Base-by-base conservation (phyloP, 148 eudicot species). In the Linanthus parryae region DNA sequence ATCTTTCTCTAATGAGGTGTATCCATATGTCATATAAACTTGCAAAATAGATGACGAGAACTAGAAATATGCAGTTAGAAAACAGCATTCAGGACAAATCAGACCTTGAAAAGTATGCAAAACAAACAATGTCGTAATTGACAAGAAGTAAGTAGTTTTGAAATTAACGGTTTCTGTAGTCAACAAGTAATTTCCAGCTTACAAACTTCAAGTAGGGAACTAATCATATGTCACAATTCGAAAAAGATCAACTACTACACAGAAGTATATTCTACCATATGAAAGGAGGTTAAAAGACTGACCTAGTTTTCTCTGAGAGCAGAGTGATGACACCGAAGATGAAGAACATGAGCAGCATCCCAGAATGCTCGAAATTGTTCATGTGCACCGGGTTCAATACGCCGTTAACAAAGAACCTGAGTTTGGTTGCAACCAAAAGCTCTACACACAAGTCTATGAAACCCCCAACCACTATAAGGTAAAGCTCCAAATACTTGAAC, bases 281-380 rank as follows among this genome's bases (percentile, higher is more conserved):
- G 20, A 8, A 14, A 24, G 14, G 18, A 17, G 35, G 22, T 15
- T 40, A n/a, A 36, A 49, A 39, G 30, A 76, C 83, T 41, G 34
- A 90, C 97, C 94, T 84, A 48, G 96, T 84, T 58, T 79, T 71
- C 63, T 75, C 94, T 0, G 90, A 81, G 17, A 92, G 62, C 33
- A 92, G 76, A 48, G 76, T 23, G 38, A 82, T 58, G 40, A 82
- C 69, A 44, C 94, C 94, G 15, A 74, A 84, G 65, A 92, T 64
- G 73, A 87, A 81, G 74, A 92, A 92, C 99, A 92, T 92, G 67
- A 92, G 65, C 40, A 92, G 96, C 99, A 92, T 92, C 25, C 90
- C 99, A 21, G 83, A 74, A 58, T 92, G 99, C 68, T 92, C 99
- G 43, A 87, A 92, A 58, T 84, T 72, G 66, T 92, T 92, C 90